Percentiles rank a stretch among this genome's conserved stretches.
phyloP scores from a whole-genome alignment of 2,329 filamentous ascomycete species.

The Calonectria crousiana region DNA sequence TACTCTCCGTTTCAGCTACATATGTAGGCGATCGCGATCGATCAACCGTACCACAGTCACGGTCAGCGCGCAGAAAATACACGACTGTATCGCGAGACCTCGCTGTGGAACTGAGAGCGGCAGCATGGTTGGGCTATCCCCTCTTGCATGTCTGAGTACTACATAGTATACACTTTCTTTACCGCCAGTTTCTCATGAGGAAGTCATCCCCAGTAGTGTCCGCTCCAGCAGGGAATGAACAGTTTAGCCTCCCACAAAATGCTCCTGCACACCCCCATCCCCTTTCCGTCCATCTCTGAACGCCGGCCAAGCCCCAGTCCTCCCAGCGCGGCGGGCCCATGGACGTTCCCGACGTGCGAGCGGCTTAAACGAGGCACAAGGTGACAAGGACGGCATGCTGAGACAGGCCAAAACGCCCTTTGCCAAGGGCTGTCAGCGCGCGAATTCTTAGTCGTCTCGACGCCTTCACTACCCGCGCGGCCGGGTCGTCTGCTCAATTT shows the following conservation, averaged over 20 bases:
- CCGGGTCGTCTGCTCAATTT: slow-evolving; percentile 24
- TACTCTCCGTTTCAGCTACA: neutral
- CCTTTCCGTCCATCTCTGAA: slow-evolving; percentile 20
- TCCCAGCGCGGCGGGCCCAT: slow-evolving; percentile 35
- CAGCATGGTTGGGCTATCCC: slow-evolving; percentile 9
- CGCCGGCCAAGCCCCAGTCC: slow-evolving; percentile 25
- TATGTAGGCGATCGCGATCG: neutral
- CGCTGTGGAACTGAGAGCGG: neutral
- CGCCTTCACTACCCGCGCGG: neutral
- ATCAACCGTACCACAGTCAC: neutral
- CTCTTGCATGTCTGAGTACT: neutral
- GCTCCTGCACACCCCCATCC: slow-evolving; percentile 20
- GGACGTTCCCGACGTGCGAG: slow-evolving; percentile 21
- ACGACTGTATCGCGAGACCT: slow-evolving; percentile 5
- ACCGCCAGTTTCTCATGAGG: slow-evolving; percentile 41
- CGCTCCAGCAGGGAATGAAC: slow-evolving; percentile 28
- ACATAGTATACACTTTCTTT: slow-evolving; percentile 23
- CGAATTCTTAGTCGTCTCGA: slow-evolving; percentile 3
- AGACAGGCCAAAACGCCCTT: slow-evolving; percentile 9
- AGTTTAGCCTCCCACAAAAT: slow-evolving; percentile 33
- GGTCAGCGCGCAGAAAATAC: neutral
- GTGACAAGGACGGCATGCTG: slow-evolving; percentile 13
- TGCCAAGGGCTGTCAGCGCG: neutral
- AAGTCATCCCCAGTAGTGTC: slow-evolving; percentile 30
- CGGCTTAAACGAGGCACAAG: slow-evolving; percentile 14